Conservation (phyloP, 306 rosid genomes). For the Malus fusca region DNA sequence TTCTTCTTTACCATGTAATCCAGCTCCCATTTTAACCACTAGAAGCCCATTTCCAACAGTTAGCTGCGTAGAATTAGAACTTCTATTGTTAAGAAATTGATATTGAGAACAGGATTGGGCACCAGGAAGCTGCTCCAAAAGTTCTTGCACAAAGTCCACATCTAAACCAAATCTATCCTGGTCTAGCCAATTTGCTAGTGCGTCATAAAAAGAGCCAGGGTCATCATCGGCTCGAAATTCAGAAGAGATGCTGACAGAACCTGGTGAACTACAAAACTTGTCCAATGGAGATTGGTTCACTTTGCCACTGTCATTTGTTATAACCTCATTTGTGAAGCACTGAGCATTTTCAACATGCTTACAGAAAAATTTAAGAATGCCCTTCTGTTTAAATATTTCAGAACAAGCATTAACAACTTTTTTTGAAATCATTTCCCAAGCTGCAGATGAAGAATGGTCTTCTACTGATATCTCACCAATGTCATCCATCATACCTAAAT, state of each 20-base stretch:
- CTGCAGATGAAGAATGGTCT: constrained; percentile 56
- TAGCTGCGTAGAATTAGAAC: constrained; percentile 36
- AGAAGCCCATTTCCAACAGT: constrained; percentile 82
- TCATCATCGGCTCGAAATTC: constrained; percentile 40
- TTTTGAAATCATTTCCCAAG: constrained; percentile 67
- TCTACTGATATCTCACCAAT: constrained; percentile 83
- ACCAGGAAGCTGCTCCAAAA: constrained; percentile 73
- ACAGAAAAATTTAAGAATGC: constrained; percentile 52
- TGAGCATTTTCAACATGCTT: constrained; percentile 49
- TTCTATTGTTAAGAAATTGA: constrained; percentile 51
- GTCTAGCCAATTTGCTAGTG: constrained; percentile 69
- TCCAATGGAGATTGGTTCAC: constrained; percentile 31
- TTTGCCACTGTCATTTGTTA: constrained; percentile 28
- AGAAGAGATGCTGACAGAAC: constrained; percentile 40
- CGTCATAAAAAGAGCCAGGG: constrained; percentile 25
- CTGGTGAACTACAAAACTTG: constrained; percentile 52
- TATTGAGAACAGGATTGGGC: constrained; percentile 47
- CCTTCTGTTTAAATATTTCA: constrained; percentile 58
- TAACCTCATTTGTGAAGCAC: constrained; percentile 18
- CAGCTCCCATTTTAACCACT: constrained; percentile 40
- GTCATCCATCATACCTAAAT: constrained; percentile 37
- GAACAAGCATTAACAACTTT: constrained; percentile 49
- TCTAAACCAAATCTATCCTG: constrained; percentile 95
- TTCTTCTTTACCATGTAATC: constrained; percentile 44
- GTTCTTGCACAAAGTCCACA: constrained; percentile 84